phyloP scores from a whole-genome alignment of 2,329 filamentous ascomycete genomes.

The Sordariomycetes sp. region DNA sequence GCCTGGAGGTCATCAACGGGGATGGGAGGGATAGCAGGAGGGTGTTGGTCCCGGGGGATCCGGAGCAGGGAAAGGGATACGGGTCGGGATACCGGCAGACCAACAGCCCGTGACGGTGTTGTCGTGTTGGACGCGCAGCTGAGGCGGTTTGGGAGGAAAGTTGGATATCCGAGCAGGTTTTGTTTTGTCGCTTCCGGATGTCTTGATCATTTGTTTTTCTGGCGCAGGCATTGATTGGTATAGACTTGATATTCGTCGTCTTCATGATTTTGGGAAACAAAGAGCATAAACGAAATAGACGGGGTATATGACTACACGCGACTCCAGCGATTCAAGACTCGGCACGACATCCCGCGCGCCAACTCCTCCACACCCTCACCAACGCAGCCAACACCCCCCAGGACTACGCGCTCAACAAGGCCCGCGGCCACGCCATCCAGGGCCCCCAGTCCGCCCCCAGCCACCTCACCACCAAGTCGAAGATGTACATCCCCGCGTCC shows the following conservation, averaged over 20 bases:
- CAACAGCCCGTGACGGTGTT: no score
- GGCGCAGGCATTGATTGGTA: no score
- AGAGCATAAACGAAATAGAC: no score
- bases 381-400: background rate
- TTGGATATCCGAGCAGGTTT: no score
- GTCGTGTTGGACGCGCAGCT: no score
- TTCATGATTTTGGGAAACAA: no score
- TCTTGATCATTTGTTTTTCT: no score
- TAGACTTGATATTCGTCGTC: no score
- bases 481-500: conserved; percentile 8
- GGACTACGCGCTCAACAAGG: background rate
- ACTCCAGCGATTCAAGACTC: background rate
- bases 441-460: background rate
- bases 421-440: conserved; percentile 1
- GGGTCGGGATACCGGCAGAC: no score
- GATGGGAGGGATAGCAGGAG: background rate
- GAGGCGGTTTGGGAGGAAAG: no score
- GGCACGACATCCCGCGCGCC: background rate
- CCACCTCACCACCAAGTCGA: background rate
- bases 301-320: no score
- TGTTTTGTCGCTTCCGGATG: no score
- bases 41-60: background rate
- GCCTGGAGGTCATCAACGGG: background rate
- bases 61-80: background rate
- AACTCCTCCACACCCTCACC: background rate